phyloP scores from a whole-genome alignment of 805 yeast species.

The Lipomyces mesembrius region DNA sequence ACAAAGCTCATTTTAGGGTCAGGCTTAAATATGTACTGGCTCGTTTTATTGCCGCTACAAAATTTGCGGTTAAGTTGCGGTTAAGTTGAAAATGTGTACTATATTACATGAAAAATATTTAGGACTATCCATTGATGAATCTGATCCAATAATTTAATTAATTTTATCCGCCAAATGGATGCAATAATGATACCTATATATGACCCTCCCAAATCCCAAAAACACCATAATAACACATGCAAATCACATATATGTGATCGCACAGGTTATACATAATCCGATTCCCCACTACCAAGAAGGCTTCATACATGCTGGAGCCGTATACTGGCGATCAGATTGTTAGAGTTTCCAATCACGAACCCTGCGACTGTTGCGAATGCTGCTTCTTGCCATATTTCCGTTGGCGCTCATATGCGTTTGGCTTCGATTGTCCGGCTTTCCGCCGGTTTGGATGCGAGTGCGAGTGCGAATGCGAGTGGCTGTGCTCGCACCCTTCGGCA shows the following conservation, averaged over 20 bases:
- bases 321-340: background rate
- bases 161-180: background rate
- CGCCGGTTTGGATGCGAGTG: slow-evolving; percentile 31
- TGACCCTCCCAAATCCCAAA: slow-evolving; percentile 1
- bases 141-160: background rate
- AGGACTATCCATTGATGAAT: background rate
- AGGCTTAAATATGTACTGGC: background rate
- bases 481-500: slow-evolving; percentile 9
- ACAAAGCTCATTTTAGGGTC: background rate
- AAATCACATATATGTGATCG: background rate
- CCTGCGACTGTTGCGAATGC: background rate
- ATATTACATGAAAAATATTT: background rate
- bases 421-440: slow-evolving; percentile 52
- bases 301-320: background rate
- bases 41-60: background rate
- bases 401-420: slow-evolving; percentile 88
- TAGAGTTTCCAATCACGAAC: background rate
- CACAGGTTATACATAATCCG: too few relatives aligned
- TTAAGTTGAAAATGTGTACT: background rate
- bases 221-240: background rate
- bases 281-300: too few relatives aligned
- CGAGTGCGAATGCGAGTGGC: slow-evolving; percentile 18
- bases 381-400: slow-evolving; percentile 50
- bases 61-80: background rate
- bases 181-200: background rate